Evolutionary conservation across 2,329 filamentous ascomycete genomes (phyloP), one percentile per base, ranked within the genome.

Genomic region (Bisporella sp.): DNA sequence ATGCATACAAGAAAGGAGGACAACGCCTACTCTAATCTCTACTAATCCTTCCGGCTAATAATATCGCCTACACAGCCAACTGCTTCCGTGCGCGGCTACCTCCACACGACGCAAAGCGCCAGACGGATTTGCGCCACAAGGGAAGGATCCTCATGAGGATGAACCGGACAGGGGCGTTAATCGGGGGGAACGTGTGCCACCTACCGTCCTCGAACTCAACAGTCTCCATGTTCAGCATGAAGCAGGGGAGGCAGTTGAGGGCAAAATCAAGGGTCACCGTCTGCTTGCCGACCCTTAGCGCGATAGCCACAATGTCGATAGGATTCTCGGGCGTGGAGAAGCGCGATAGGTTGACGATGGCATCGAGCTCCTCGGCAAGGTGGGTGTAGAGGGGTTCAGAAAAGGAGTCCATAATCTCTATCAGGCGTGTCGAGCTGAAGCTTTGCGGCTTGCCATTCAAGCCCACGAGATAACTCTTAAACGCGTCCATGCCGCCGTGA

Each of bases 371-470:
- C 11, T 52, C 51, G 13, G 35, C 46, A 1, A 59, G 45, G 39
- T 61, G 58, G 4, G 8, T 46, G 29, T 53, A 49, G 1, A 59
- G 43, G 5, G 53, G 46, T 7, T 49, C 35, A 1, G 52, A 48
- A 46, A 61, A 59, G 1, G 54, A 51, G 31, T 57, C 53, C 51
- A 61, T 61, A 42, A 57, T 57, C n/a, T 42, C 41, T 8, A 57
- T 33, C 4, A 61, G 47, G 4, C 48, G 30, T 5, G 13, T 21
- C 12, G 39, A 8, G 3, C 43, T 30, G 41, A 59, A 57, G 2
- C 44, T 44, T 30, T n/a, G 5, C 4, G 6, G 29, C 1, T 49
- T 51, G 8, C 35, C 47, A n/a, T 41, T 45, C 4, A 56, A 43
- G 12, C 28, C 30, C 1, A 28, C 5, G 37, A 59, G 53, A 41